A percentile compares a stretch with the other conserved stretches of the same genome.
phyloP scores from a whole-genome alignment of 73 alveolate genomes.

The Uronychia setigera region DNA sequence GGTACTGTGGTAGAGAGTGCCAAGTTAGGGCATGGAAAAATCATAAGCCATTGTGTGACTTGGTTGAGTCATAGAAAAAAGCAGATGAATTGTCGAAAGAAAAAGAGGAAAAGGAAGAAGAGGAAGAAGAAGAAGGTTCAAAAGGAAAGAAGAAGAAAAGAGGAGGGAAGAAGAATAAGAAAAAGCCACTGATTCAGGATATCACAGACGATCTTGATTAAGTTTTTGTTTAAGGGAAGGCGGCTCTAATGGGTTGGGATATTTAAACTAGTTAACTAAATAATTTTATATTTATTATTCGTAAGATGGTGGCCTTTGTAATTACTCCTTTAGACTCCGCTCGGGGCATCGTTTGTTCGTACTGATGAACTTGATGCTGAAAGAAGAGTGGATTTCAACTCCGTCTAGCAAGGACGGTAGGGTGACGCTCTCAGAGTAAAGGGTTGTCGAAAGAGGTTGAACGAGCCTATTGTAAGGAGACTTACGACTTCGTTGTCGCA shows the following conservation, averaged over 20 bases:
- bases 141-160: slow-evolving; percentile 45
- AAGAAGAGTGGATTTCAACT: background rate
- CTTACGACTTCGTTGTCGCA: background rate
- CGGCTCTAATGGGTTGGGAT: background rate
- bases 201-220: no score
- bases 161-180: slow-evolving; percentile 29
- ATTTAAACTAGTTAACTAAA: background rate
- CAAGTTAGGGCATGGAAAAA: slow-evolving; percentile 94
- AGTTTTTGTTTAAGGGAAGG: no score
- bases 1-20: slow-evolving; percentile 98
- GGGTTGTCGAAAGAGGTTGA: background rate
- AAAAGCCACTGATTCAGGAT: slow-evolving; percentile 49
- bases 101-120: slow-evolving; percentile 67
- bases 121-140: slow-evolving; percentile 51
- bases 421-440: background rate
- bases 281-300: no score
- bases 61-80: slow-evolving; percentile 61
- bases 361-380: background rate
- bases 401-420: slow-evolving; percentile 4
- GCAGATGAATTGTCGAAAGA: slow-evolving; percentile 57
- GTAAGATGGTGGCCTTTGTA: background rate
- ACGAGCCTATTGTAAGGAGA: background rate
- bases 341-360: background rate
- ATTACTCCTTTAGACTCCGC: background rate
- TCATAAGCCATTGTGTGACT: slow-evolving; percentile 89